A percentile compares a stretch with the other conserved stretches of the same genome.
These are phyloP conservation scores for Elongisporangium anandrum DNA, from an alignment of 352 stramenopile genomes.

Conservation along the genomic window DNA sequence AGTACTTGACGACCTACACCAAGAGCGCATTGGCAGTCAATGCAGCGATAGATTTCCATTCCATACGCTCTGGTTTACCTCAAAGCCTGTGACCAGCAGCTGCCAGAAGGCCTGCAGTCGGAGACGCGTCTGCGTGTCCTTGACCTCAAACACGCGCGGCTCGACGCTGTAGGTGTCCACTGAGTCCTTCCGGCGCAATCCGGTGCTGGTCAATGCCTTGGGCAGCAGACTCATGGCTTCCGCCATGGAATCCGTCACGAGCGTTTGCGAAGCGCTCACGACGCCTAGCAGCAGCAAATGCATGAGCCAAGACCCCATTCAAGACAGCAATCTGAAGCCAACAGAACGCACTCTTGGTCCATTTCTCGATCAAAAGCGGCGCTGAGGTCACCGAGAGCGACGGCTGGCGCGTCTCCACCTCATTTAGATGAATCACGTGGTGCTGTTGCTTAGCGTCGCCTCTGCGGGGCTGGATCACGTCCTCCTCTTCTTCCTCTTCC, in stretches of 20 bases:
- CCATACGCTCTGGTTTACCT: no score
- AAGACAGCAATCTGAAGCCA: not conserved
- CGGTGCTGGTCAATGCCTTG: slow-evolving; percentile 7
- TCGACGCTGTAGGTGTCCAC: slow-evolving; percentile 24
- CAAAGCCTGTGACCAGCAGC: slow-evolving; percentile 47
- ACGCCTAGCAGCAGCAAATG: not conserved
- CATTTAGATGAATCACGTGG: slow-evolving; percentile 9
- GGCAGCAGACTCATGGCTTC: slow-evolving; percentile 34
- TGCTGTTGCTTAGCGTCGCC: not conserved
- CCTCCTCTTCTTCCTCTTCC: slow-evolving; percentile 30
- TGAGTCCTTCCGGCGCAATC: slow-evolving; percentile 11
- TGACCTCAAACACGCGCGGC: slow-evolving; percentile 13
- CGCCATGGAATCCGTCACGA: slow-evolving; percentile 19
- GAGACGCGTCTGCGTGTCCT: slow-evolving; percentile 24
- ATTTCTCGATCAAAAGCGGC: slow-evolving; percentile 13
- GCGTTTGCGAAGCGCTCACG: not conserved
- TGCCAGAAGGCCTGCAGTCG: slow-evolving; percentile 57
- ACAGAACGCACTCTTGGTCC: slow-evolving; percentile 6
- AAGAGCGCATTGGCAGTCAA: no score
- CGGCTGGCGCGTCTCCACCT: slow-evolving; percentile 4
- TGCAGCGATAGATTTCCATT: no score
- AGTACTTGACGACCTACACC: slow-evolving; percentile 46
- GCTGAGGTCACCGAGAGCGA: slow-evolving; percentile 3
- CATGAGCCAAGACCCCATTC: no score
- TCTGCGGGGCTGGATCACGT: slow-evolving; percentile 21